Percentiles rank a stretch among this genome's conserved stretches.
Evolutionary conservation across 2,329 filamentous ascomycete genomes (phyloP).

Genomic region (Talaromyces atroroseus): DNA sequence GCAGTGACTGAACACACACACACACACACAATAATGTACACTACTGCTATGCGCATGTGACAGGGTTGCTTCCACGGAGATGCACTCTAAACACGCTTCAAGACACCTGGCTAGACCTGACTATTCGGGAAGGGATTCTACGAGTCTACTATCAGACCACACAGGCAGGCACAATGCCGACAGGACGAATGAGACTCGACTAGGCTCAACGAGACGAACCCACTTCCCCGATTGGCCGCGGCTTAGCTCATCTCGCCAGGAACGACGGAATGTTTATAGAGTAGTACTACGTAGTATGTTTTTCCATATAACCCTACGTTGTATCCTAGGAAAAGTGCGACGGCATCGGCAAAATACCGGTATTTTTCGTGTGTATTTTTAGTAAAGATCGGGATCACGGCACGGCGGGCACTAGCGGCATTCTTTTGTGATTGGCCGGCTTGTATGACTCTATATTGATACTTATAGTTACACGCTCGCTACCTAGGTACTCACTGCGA

Average conservation of each 20-base stretch:
- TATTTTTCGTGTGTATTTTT: background rate
- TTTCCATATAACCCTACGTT: no score
- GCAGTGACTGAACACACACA: no score
- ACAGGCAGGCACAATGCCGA: no score
- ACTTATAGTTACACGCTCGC: no score
- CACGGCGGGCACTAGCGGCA: background rate
- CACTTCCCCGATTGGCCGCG: background rate
- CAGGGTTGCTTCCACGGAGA: background rate
- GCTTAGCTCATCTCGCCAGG: background rate
- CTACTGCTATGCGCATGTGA: background rate
- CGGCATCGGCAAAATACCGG: no score
- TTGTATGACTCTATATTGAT: background rate
- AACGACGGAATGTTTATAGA: background rate
- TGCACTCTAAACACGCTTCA: background rate
- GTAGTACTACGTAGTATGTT: background rate
- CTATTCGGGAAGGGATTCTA: constrained; percentile 1
- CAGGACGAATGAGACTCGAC: background rate
- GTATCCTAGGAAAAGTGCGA: no score
- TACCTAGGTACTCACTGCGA: no score
- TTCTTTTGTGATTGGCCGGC: background rate
- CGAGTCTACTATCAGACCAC: no score
- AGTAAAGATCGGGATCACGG: background rate
- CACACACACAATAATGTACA: no score
- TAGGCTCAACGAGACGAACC: background rate
- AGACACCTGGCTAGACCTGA: constrained; percentile 6